phyloP scores from a whole-genome alignment of 441 rosid genomes.

The Adansonia grandidieri region DNA sequence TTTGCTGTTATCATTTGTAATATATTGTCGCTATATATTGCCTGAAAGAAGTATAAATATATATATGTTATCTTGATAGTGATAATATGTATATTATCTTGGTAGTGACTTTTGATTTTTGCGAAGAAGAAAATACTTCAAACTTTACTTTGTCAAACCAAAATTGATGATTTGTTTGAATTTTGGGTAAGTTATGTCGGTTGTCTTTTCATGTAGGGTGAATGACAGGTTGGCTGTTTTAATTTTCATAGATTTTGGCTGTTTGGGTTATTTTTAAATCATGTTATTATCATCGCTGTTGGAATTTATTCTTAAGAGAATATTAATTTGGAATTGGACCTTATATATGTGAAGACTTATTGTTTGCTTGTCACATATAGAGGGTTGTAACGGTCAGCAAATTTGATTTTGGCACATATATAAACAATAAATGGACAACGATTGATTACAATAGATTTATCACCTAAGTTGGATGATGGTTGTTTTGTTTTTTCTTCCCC shows the following conservation, averaged over 20 bases:
- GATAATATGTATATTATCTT: background rate
- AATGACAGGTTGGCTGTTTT: constrained; percentile 7
- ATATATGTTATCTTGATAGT: no score
- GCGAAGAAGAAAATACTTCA: background rate
- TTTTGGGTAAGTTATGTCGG: background rate
- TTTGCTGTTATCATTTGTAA: background rate
- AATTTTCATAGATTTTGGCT: constrained; percentile 8
- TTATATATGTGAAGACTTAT: background rate
- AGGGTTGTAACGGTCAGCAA: background rate
- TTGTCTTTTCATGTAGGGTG: background rate
- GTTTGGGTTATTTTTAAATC: background rate
- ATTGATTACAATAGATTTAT: background rate
- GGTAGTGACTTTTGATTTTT: background rate
- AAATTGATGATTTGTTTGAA: constrained; percentile 10
- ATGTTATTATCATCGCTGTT: background rate
- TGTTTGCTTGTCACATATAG: background rate
- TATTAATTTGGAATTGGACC: background rate
- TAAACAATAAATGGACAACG: background rate
- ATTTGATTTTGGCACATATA: background rate
- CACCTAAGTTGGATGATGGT: background rate
- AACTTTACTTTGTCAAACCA: background rate
- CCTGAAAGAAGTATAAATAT: background rate
- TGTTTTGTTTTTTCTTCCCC: background rate
- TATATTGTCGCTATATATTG: background rate
- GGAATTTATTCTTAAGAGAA: background rate